phyloP scores from a whole-genome alignment of 768 basidiomycete genomes.

The Filobasidium wieringae region DNA sequence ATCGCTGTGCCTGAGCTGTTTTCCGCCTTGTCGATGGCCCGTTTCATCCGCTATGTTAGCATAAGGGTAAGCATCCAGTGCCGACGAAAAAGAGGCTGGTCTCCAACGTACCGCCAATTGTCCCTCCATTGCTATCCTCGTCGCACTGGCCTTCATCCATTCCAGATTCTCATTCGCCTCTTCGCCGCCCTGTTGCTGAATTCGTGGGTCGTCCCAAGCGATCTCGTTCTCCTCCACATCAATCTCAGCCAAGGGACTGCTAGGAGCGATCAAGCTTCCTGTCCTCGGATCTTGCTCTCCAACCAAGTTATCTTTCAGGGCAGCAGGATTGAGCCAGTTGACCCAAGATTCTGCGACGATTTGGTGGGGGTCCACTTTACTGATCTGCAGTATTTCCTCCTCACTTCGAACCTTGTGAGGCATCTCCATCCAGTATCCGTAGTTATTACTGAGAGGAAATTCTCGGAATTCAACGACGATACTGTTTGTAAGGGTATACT shows the following conservation, averaged over 20 bases:
- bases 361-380: not conserved
- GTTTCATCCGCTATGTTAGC: slow-evolving; percentile 12
- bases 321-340: not conserved
- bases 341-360: not conserved
- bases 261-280: slow-evolving; percentile 9
- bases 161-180: slow-evolving; percentile 24
- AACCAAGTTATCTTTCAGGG: not conserved
- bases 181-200: slow-evolving; percentile 23
- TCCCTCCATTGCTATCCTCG: slow-evolving; percentile 19
- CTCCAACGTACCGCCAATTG: slow-evolving; percentile 19
- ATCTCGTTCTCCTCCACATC: slow-evolving; percentile 14
- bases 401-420: slow-evolving; percentile 13
- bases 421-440: not conserved
- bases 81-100: not conserved
- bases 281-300: not conserved
- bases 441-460: not conserved
- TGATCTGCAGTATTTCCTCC: not conserved
- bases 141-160: slow-evolving; percentile 17
- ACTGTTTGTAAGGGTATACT: slow-evolving; percentile 5
- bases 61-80: not conserved
- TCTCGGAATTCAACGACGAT: slow-evolving; percentile 13
- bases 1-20: slow-evolving; percentile 3
- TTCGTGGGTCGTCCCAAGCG: slow-evolving; percentile 28
- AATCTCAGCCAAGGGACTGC: slow-evolving; percentile 22
- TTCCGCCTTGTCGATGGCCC: slow-evolving; percentile 16